Conservation (phyloP, 2,329 filamentous ascomycete genomes). For the Fusarium sambucinum region DNA sequence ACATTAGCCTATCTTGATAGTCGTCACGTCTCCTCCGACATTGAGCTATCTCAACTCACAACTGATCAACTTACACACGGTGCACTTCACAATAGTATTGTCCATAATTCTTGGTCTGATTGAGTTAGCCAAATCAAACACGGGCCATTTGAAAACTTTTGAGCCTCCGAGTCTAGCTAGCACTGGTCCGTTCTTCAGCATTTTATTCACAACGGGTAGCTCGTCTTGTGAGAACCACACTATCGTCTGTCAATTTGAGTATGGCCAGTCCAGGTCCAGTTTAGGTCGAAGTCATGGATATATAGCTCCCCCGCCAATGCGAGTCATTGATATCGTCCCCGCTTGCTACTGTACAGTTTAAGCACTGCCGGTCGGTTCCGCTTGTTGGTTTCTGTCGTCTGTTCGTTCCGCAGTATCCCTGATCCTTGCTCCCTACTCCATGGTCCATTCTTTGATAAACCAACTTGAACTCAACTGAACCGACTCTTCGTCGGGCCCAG, state of each 20-base stretch:
- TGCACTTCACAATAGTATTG: conserved; percentile 7
- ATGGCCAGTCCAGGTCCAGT: conserved; percentile 20
- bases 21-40: conserved; percentile 9
- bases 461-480: conserved; percentile 3
- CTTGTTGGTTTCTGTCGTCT: conserved; percentile 30
- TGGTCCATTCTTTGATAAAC: conserved; percentile 23
- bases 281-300: conserved; percentile 33
- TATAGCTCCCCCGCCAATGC: conserved; percentile 45
- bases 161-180: background rate
- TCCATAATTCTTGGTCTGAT: background rate
- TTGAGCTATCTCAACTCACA: conserved; percentile 19
- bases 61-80: conserved; percentile 7
- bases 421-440: conserved; percentile 37
- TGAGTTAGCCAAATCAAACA: background rate
- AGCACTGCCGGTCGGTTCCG: conserved; percentile 40
- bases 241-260: conserved; percentile 21
- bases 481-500: conserved; percentile 11
- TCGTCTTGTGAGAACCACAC: conserved; percentile 10
- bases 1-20: conserved; percentile 31
- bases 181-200: conserved; percentile 7
- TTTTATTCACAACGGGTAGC: conserved; percentile 9
- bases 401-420: conserved; percentile 30
- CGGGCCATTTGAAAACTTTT: conserved; percentile 2
- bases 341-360: conserved; percentile 21
- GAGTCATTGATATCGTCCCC: conserved; percentile 44